A percentile compares a stretch with the other conserved stretches of the same genome.
Conservation (phyloP, 352 stramenopile genomes). For the Phytophthora litchii region DNA sequence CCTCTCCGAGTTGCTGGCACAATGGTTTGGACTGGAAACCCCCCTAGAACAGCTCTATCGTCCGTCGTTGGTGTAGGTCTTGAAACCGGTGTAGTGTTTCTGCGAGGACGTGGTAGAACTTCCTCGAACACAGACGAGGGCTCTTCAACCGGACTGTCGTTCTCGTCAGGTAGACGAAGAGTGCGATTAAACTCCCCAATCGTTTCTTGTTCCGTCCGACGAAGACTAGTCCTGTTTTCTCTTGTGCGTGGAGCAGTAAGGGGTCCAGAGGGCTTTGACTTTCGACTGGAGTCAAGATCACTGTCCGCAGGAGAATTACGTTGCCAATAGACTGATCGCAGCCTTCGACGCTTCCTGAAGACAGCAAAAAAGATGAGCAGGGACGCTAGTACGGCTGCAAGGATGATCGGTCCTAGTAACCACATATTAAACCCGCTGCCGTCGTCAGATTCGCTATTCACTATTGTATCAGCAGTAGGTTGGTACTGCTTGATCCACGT, state of each 20-base stretch:
- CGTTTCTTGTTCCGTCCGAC: slow-evolving; percentile 34
- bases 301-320: slow-evolving; percentile 23
- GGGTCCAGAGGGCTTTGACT: slow-evolving; percentile 24
- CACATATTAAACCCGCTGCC: slow-evolving; percentile 26
- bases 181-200: slow-evolving; percentile 37
- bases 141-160: slow-evolving; percentile 30
- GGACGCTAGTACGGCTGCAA: slow-evolving; percentile 3
- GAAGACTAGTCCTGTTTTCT: slow-evolving; percentile 29
- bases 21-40: slow-evolving; percentile 9
- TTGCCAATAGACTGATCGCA: slow-evolving; percentile 23
- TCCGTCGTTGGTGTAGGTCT: too few relatives aligned
- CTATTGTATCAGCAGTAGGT: slow-evolving; percentile 10
- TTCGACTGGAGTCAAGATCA: slow-evolving; percentile 10
- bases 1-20: slow-evolving; percentile 5
- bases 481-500: slow-evolving; percentile 40
- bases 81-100: slow-evolving; percentile 18
- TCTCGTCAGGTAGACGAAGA: slow-evolving; percentile 23
- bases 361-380: slow-evolving; percentile 21
- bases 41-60: not conserved
- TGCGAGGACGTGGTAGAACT: slow-evolving; percentile 18
- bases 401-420: slow-evolving; percentile 32
- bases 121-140: slow-evolving; percentile 22
- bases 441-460: slow-evolving; percentile 22
- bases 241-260: slow-evolving; percentile 13
- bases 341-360: slow-evolving; percentile 24